phyloP scores from a whole-genome alignment of 495 filamentous ascomycete genomes.

The Neurospora discreta region DNA sequence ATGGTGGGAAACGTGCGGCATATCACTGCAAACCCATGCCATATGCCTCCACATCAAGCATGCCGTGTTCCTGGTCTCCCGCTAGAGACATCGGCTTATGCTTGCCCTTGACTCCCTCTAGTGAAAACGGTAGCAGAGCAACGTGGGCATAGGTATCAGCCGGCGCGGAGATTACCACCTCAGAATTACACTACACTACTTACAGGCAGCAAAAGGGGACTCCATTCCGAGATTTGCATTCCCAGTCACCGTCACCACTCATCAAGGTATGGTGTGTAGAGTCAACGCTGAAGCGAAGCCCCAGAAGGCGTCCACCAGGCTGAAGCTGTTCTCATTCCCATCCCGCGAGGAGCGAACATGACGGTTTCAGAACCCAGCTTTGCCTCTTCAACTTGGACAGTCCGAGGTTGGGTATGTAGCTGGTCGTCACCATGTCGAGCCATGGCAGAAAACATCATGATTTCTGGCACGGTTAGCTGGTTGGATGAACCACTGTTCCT shows the following conservation, averaged over 20 bases:
- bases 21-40: constrained; percentile 13
- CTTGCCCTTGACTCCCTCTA: neutral
- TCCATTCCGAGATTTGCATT: neutral
- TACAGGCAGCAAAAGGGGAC: neutral
- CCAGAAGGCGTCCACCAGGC: neutral
- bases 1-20: constrained; percentile 9
- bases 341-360: neutral
- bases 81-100: neutral
- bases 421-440: neutral
- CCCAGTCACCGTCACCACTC: neutral
- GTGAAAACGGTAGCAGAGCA: too few relatives aligned
- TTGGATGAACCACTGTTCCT: neutral
- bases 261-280: neutral
- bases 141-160: neutral
- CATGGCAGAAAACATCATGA: neutral
- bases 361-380: neutral
- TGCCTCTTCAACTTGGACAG: neutral
- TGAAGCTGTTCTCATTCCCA: neutral
- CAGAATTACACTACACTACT: neutral
- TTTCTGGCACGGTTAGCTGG: neutral
- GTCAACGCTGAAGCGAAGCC: neutral
- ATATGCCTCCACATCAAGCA: neutral
- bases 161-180: neutral
- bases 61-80: neutral
- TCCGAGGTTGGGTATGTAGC: neutral